These are phyloP conservation scores for Nymphaea thermarum DNA, from an alignment of 164 flowering plant genomes.

Conservation along the genomic window DNA sequence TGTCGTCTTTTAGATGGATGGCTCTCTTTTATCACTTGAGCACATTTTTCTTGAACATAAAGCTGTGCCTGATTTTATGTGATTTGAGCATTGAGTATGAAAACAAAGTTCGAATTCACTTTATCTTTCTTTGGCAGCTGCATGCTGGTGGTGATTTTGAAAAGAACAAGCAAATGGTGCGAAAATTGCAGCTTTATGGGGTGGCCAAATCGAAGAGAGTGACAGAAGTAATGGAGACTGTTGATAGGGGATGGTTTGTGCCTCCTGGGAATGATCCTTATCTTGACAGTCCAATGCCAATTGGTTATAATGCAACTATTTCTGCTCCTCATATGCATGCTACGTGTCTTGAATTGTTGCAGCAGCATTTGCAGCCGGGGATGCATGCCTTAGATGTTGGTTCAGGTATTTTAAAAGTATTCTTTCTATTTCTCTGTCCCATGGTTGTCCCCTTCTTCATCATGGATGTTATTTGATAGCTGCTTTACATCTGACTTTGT, in stretches of 20 bases:
- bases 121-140: constrained; percentile 30
- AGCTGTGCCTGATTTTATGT: no score
- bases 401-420: constrained; percentile 36
- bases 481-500: no score
- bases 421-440: no score
- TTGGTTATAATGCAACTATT: constrained; percentile 88
- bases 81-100: background rate
- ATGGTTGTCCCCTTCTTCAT: no score
- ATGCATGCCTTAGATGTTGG: constrained; percentile 93
- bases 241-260: constrained; percentile 78
- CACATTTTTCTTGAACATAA: no score
- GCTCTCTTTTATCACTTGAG: no score
- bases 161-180: constrained; percentile 57
- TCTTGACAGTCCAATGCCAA: constrained; percentile 69
- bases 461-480: no score
- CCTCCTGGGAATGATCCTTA: constrained; percentile 57
- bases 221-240: constrained; percentile 58
- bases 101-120: background rate
- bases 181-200: constrained; percentile 47
- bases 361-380: constrained; percentile 75
- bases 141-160: constrained; percentile 27
- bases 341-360: constrained; percentile 68
- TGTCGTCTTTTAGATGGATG: no score
- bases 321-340: constrained; percentile 99
- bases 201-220: constrained; percentile 52